Conservation (phyloP, 257 asterid genomes). For the Avicennia marina region DNA sequence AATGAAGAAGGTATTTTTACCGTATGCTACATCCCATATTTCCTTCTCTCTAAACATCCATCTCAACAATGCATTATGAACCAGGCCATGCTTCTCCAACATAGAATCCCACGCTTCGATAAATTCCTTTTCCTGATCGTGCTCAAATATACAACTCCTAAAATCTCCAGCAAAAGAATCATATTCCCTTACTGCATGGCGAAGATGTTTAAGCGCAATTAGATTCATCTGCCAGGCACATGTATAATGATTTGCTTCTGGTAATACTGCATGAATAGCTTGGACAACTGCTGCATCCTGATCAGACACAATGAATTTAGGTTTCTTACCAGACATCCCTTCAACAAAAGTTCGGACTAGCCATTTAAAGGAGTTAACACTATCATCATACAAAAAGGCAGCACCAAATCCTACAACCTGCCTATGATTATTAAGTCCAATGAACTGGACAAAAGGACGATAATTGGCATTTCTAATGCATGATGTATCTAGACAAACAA, state of each 20-base stretch:
- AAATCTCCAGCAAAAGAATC: constrained; percentile 37
- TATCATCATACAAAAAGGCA: constrained; percentile 52
- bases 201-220: constrained; percentile 51
- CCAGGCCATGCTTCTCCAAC: constrained; percentile 45
- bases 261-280: constrained; percentile 55
- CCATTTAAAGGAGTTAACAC: constrained; percentile 52
- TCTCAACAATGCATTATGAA: constrained; percentile 54
- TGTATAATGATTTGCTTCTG: constrained; percentile 47
- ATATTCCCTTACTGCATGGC: constrained; percentile 33
- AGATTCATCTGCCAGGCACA: constrained; percentile 58
- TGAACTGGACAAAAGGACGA: constrained; percentile 46
- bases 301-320: constrained; percentile 52
- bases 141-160: constrained; percentile 41
- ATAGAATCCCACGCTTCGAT: constrained; percentile 42
- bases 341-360: constrained; percentile 46
- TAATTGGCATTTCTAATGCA: constrained; percentile 32
- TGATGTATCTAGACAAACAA: constrained; percentile 53
- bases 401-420: constrained; percentile 53
- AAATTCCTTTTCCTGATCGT: constrained; percentile 57
- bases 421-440: constrained; percentile 52
- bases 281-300: constrained; percentile 55
- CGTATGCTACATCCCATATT: constrained; percentile 58
- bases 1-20: constrained; percentile 52
- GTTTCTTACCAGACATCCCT: constrained; percentile 48
- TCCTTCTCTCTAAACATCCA: constrained; percentile 63